Conservation (phyloP, 306 rosid species). For the Malus asiatica region DNA sequence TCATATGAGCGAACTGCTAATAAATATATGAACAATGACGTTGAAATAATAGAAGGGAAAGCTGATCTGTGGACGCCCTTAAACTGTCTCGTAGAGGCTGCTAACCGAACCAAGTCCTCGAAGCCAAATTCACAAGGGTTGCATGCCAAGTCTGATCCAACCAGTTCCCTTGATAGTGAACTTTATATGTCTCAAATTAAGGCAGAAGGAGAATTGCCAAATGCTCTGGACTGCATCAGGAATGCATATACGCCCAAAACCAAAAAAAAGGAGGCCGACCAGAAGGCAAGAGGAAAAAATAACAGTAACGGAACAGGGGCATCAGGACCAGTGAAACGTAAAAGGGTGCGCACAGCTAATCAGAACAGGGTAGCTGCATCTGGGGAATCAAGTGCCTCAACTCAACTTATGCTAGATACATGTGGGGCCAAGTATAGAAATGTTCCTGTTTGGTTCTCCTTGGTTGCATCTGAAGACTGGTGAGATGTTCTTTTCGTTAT, state of each 20-base stretch:
- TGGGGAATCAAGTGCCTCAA: slow-evolving; percentile 41
- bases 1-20: slow-evolving; percentile 44
- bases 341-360: slow-evolving; percentile 51
- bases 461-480: slow-evolving; percentile 89
- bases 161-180: slow-evolving; percentile 36
- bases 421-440: slow-evolving; percentile 38
- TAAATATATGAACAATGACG: slow-evolving; percentile 31
- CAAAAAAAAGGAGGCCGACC: slow-evolving; percentile 60
- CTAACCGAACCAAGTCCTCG: slow-evolving; percentile 87
- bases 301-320: slow-evolving; percentile 41
- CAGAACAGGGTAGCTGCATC: slow-evolving; percentile 52
- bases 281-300: slow-evolving; percentile 44
- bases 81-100: slow-evolving; percentile 96
- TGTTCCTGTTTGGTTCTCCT: slow-evolving; percentile 87
- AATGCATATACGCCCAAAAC: slow-evolving; percentile 39
- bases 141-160: slow-evolving; percentile 49
- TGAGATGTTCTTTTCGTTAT: slow-evolving; percentile 25
- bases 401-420: slow-evolving; percentile 56
- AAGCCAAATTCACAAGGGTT: slow-evolving; percentile 58
- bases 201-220: slow-evolving; percentile 38
- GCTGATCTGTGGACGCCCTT: slow-evolving; percentile 95
- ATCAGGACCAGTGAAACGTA: slow-evolving; percentile 55
- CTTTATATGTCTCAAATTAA: slow-evolving; percentile 32
- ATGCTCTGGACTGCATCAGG: slow-evolving; percentile 19
- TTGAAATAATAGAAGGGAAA: slow-evolving; percentile 63